Percentiles rank a stretch among this genome's conserved stretches.
Evolutionary conservation across 768 basidiomycete genomes (phyloP).

Genomic region (Xerocomus potaroensis): DNA sequence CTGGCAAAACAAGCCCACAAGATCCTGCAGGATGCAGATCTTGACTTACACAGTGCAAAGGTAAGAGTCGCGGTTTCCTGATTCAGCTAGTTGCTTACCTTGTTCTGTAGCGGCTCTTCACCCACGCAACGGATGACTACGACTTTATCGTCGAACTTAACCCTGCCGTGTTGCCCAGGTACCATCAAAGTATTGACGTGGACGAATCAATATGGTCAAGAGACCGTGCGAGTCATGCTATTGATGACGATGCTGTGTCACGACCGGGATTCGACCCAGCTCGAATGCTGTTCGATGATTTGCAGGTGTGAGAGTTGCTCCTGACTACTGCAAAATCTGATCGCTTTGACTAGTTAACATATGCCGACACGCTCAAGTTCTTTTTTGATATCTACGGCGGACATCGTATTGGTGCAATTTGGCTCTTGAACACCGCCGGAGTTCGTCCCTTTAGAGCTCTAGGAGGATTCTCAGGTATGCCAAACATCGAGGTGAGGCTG

Average conservation of each 20-base stretch:
- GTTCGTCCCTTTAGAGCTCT: conserved; percentile 74
- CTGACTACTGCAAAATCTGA: conserved; percentile 1
- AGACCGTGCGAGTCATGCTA: conserved; percentile 21
- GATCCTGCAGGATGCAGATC: conserved; percentile 50
- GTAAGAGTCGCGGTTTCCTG: conserved; percentile 34
- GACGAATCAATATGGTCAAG: conserved; percentile 45
- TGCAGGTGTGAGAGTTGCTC: conserved; percentile 52
- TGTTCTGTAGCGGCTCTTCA: conserved; percentile 65
- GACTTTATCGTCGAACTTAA: conserved; percentile 80
- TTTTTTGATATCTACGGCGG: conserved; percentile 87
- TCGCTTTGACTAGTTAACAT: conserved; percentile 48
- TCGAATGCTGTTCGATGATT: conserved; percentile 56
- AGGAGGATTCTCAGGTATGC: conserved; percentile 73
- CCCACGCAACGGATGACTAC: conserved; percentile 80
- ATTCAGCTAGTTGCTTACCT: not conserved
- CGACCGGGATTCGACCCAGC: conserved; percentile 83
- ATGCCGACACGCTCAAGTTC: conserved; percentile 71
- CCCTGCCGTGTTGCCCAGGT: conserved; percentile 58
- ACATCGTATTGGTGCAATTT: conserved; percentile 72
- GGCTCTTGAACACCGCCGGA: conserved; percentile 70
- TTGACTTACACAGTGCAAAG: conserved; percentile 51
- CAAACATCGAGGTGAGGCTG: conserved; percentile 35
- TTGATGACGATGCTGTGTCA: conserved; percentile 31
- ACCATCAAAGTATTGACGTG: conserved; percentile 63
- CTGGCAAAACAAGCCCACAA: conserved; percentile 75